Percentiles rank a stretch among this genome's conserved stretches.
These are phyloP conservation scores for Penicillium soppii DNA, from an alignment of 495 filamentous ascomycete genomes.

Conservation along the genomic window DNA sequence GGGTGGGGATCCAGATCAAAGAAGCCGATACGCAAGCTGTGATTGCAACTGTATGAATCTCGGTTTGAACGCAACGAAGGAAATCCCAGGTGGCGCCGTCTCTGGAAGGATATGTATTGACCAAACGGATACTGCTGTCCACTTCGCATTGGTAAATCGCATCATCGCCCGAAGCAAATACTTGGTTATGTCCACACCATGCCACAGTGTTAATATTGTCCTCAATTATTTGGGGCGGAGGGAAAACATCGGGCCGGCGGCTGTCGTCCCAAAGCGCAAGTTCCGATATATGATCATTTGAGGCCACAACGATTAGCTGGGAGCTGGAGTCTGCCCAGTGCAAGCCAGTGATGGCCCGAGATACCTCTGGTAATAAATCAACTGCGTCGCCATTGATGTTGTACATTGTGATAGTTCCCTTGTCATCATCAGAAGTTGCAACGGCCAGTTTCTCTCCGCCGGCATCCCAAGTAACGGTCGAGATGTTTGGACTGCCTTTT, in stretches of 20 bases:
- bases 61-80: slow-evolving; percentile 32
- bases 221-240: slow-evolving; percentile 38
- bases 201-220: slow-evolving; percentile 38
- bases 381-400: slow-evolving; percentile 56
- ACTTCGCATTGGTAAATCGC: slow-evolving; percentile 45
- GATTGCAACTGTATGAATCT: slow-evolving; percentile 31
- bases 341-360: slow-evolving; percentile 44
- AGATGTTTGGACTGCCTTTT: slow-evolving; percentile 36
- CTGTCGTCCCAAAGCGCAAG: slow-evolving; percentile 48
- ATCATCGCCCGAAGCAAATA: slow-evolving; percentile 41
- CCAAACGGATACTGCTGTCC: slow-evolving; percentile 38
- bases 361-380: slow-evolving; percentile 48
- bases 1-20: slow-evolving; percentile 46
- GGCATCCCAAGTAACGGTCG: slow-evolving; percentile 70
- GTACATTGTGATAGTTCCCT: slow-evolving; percentile 68
- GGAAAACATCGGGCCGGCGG: slow-evolving; percentile 41
- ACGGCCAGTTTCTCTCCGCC: slow-evolving; percentile 66
- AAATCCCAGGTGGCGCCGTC: slow-evolving; percentile 37
- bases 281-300: slow-evolving; percentile 40
- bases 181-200: slow-evolving; percentile 35
- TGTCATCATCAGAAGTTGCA: slow-evolving; percentile 61
- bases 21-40: slow-evolving; percentile 28
- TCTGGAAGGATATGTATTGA: slow-evolving; percentile 33
- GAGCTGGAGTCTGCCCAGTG: slow-evolving; percentile 41
- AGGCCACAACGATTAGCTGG: slow-evolving; percentile 44